phyloP scores from a whole-genome alignment of 495 filamentous ascomycete genomes.

The Tetracladium setigerum region DNA sequence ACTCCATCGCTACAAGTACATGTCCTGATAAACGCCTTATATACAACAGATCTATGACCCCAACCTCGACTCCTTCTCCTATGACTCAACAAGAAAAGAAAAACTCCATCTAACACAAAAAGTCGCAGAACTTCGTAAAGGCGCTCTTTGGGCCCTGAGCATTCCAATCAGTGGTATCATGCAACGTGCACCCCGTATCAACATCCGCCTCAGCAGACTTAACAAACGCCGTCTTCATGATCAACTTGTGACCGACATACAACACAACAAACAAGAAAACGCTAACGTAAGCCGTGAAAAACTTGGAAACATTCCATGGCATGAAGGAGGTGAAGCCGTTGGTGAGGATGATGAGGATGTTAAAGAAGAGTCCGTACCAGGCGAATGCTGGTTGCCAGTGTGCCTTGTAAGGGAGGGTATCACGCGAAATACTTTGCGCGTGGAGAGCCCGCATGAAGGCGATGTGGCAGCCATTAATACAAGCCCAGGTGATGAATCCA shows the following conservation, averaged over 20 bases:
- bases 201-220: slow-evolving; percentile 38
- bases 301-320: slow-evolving; percentile 31
- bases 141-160: slow-evolving; percentile 30
- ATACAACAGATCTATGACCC: no score
- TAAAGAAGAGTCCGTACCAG: slow-evolving; percentile 51
- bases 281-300: slow-evolving; percentile 47
- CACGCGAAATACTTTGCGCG: slow-evolving; percentile 45
- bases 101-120: no score
- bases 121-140: no score
- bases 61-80: no score
- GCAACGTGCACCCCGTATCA: slow-evolving; percentile 33
- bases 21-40: no score
- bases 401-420: slow-evolving; percentile 49
- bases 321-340: slow-evolving; percentile 52
- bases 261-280: slow-evolving; percentile 46
- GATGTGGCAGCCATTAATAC: slow-evolving; percentile 46
- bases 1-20: no score
- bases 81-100: no score
- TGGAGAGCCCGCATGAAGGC: slow-evolving; percentile 49
- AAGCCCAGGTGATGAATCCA: slow-evolving; percentile 55
- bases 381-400: slow-evolving; percentile 54
- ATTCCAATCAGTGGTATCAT: slow-evolving; percentile 39
- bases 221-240: slow-evolving; percentile 35
- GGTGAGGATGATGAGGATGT: slow-evolving; percentile 42
- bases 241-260: slow-evolving; percentile 46